Conservation (phyloP, 805 yeast genomes). For the Candida awuae region DNA sequence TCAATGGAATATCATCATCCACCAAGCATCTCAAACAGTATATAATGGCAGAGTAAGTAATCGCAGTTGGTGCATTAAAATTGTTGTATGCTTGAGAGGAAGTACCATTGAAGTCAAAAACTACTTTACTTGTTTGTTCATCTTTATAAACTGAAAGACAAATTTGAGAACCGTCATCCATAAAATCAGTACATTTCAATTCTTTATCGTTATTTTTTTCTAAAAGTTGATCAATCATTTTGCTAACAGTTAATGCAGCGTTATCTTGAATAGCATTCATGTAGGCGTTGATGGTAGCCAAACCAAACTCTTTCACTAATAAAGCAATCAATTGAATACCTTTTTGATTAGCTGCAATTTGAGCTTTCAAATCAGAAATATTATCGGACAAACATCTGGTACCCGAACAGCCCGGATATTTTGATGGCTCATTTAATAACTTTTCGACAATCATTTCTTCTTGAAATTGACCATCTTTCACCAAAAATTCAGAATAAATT, state of each 20-base stretch:
- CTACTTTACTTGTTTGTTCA: conserved; percentile 42
- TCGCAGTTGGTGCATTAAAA: conserved; percentile 87
- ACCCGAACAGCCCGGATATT: conserved; percentile 82
- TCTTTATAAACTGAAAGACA: conserved; percentile 42
- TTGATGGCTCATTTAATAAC: conserved; percentile 66
- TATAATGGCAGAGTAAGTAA: conserved; percentile 80
- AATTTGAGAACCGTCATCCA: conserved; percentile 79
- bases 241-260: conserved; percentile 65
- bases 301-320: conserved; percentile 56
- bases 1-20: conserved; percentile 81
- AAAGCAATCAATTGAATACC: conserved; percentile 62
- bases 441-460: conserved; percentile 53
- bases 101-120: conserved; percentile 80
- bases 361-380: conserved; percentile 76
- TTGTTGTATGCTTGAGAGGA: conserved; percentile 86
- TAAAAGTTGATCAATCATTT: conserved; percentile 38
- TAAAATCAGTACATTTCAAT: conserved; percentile 51
- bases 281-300: conserved; percentile 53
- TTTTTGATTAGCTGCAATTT: conserved; percentile 80
- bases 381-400: conserved; percentile 79
- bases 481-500: conserved; percentile 69
- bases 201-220: conserved; percentile 32
- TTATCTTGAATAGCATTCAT: conserved; percentile 79
- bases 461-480: conserved; percentile 64
- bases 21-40: conserved; percentile 83